Evolutionary conservation across 2,329 filamentous ascomycete species (phyloP), one percentile per base, ranked within the genome.

Genomic region (Teratosphaeriaceae sp.): DNA sequence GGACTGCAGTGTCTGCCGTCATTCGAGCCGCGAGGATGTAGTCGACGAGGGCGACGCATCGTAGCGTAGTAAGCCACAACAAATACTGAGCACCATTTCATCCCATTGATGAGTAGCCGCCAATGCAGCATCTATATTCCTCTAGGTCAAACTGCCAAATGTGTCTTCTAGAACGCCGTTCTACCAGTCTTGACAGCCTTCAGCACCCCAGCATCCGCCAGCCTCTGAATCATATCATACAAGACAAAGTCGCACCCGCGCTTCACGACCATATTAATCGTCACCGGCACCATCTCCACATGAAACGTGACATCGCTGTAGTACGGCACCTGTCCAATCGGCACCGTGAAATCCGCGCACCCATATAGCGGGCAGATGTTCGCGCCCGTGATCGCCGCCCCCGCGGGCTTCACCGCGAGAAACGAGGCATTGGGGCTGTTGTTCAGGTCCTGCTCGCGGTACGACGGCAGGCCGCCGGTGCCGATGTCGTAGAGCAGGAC

Each of bases 221-320:
- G 45, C 52, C 56, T 63, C 48, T 67, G 59, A 42, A 67, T 57
- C 58, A 70, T 60, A 23, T 68, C 65, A 44, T 61, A 66, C 19
- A 70, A 43, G 50, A 69, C 58, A 45, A 66, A 66, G 42, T 70
- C 68, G 44, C 68, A 71, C 1, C 67, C 67, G n/a, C 65, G 46
- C 48, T 62, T 65, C 5, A 68, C 67, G 7, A 70, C 61, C 41
- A 70, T 48, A 22, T 63, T 65, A 2, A 70, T 61, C 9, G 66
- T 67, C 5, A 71, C 66, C 7, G 68, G 68, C 36, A 70, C 55
- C 52, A 63, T 61, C 54, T 70, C 67, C 40, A 60, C 53, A 26
- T 60, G 56, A 24, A 63, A 64, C 1, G 65, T 68, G 5, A 69
- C 56, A 43, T 65, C 63, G 45, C 63, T 67, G 16, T 42, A 44